Percentiles rank a stretch among this genome's conserved stretches.
These are phyloP conservation scores for Achlya hypogyna DNA, from an alignment of 352 stramenopile genomes.

Conservation along the genomic window DNA sequence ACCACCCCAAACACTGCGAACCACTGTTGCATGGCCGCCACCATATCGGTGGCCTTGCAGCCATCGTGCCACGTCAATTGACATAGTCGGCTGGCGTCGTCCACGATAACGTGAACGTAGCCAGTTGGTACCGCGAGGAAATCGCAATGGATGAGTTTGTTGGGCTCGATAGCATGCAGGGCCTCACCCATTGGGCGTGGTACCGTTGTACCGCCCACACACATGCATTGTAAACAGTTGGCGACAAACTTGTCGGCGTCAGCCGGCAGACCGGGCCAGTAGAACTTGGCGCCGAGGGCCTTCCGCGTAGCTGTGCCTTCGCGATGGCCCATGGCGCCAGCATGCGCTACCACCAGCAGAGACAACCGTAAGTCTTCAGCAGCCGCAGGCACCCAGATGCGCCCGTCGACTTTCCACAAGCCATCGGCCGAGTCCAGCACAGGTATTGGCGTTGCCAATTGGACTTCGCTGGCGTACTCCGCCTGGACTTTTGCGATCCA, in stretches of 20 bases:
- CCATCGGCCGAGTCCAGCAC: too few species aligned
- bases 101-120: slow-evolving; percentile 28
- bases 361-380: slow-evolving; percentile 22
- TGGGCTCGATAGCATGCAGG: slow-evolving; percentile 25
- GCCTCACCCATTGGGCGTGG: slow-evolving; percentile 23
- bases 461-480: neutral
- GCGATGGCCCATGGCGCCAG: slow-evolving; percentile 23
- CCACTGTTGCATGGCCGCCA: slow-evolving; percentile 19
- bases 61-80: neutral
- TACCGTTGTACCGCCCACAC: neutral
- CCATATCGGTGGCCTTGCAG: neutral
- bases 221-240: slow-evolving; percentile 14
- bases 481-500: too few species aligned
- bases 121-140: slow-evolving; percentile 25
- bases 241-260: slow-evolving; percentile 17
- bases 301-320: slow-evolving; percentile 18
- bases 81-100: slow-evolving; percentile 25
- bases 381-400: neutral
- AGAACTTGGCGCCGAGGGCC: slow-evolving; percentile 14
- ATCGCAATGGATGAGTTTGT: slow-evolving; percentile 32
- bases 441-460: too few species aligned
- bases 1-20: slow-evolving; percentile 17
- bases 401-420: neutral
- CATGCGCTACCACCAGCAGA: slow-evolving; percentile 24
- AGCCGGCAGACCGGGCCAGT: slow-evolving; percentile 2